Evolutionary conservation across 441 rosid genomes (phyloP).

Genomic region (Kokia cookei): DNA sequence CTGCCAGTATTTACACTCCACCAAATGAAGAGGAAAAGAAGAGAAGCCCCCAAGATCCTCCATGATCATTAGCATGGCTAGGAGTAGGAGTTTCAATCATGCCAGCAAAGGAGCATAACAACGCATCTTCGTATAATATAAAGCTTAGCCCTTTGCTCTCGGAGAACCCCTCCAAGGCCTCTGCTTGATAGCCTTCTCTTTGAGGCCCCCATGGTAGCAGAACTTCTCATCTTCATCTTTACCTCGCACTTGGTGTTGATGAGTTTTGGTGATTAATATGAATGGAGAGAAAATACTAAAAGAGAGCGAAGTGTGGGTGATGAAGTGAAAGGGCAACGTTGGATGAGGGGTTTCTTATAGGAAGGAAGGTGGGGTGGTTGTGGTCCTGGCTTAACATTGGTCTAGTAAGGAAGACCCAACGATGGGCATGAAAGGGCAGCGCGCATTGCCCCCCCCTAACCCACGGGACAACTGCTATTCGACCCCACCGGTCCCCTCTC

Average conservation of each 20-base stretch:
- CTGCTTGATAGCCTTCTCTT: slow-evolving; percentile 83
- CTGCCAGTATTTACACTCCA: slow-evolving; percentile 34
- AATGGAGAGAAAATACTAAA: not conserved
- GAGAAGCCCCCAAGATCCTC: not conserved
- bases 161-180: slow-evolving; percentile 66
- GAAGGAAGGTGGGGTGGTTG: slow-evolving; percentile 4
- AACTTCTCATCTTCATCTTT: slow-evolving; percentile 59
- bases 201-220: slow-evolving; percentile 42
- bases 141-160: slow-evolving; percentile 88
- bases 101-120: slow-evolving; percentile 96
- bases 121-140: slow-evolving; percentile 93
- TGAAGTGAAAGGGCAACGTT: slow-evolving; percentile 7
- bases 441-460: slow-evolving; percentile 58
- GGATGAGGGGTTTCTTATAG: slow-evolving; percentile 25
- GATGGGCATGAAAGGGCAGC: slow-evolving; percentile 58
- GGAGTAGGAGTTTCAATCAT: slow-evolving; percentile 39
- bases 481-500: slow-evolving; percentile 28
- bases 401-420: slow-evolving; percentile 57
- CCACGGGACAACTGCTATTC: slow-evolving; percentile 41
- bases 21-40: not conserved
- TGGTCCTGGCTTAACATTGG: slow-evolving; percentile 43
- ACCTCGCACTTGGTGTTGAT: not conserved
- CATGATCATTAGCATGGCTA: not conserved
- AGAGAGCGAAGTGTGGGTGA: not conserved
- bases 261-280: not conserved